Evolutionary conservation across 2,329 filamentous ascomycete genomes (phyloP).

Genomic region (Aciculosporium take): DNA sequence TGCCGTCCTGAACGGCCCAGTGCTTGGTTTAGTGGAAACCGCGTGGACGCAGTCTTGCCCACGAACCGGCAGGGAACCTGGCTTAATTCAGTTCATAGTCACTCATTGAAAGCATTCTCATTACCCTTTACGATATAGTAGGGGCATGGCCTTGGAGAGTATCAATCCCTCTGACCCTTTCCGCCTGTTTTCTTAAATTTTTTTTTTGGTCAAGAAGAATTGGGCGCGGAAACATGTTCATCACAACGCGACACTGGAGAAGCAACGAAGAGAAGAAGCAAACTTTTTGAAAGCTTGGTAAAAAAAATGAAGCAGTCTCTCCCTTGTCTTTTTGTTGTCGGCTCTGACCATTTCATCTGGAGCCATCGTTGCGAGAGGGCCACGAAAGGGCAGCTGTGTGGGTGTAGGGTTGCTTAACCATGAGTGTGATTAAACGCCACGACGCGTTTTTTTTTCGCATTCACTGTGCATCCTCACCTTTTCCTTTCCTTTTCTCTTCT

Average conservation of each 20-base stretch:
- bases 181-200: not conserved
- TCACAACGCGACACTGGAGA: not conserved
- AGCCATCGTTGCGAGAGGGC: not conserved
- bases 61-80: not conserved
- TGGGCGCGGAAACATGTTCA: not conserved
- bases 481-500: not conserved
- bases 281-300: too few relatives aligned
- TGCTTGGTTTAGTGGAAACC: not conserved
- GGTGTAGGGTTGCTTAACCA: too few relatives aligned
- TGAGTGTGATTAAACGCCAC: not conserved
- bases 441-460: not conserved
- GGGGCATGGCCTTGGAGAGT: slow-evolving; percentile 4
- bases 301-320: not conserved
- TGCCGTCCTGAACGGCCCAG: not conserved
- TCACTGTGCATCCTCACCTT: slow-evolving; percentile 2
- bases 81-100: slow-evolving; percentile 25
- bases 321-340: not conserved
- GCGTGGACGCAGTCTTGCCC: not conserved
- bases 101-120: slow-evolving; percentile 21
- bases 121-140: slow-evolving; percentile 17
- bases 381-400: not conserved
- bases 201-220: not conserved
- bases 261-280: slow-evolving; percentile 1
- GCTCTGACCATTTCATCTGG: not conserved
- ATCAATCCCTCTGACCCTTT: slow-evolving; percentile 1